These are phyloP conservation scores for Colletotrichum sp. DNA, from an alignment of 2,329 filamentous ascomycete genomes.

Conservation along the genomic window DNA sequence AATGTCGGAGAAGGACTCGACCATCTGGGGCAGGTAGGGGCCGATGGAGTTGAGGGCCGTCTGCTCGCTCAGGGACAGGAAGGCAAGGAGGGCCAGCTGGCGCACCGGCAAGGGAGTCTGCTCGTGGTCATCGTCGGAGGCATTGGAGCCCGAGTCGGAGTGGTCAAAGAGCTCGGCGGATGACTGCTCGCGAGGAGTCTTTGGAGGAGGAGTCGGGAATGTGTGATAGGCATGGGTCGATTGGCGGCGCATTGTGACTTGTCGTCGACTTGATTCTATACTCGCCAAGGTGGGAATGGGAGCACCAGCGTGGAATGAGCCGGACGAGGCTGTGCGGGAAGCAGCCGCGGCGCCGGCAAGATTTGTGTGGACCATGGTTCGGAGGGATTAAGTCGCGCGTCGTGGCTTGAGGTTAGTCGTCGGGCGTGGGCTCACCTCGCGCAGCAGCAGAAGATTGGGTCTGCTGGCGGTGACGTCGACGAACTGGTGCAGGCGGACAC, in stretches of 20 bases:
- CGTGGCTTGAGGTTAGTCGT: neutral
- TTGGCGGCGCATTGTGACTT: slow-evolving; percentile 37
- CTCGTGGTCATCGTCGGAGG: slow-evolving; percentile 42
- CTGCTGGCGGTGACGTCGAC: slow-evolving; percentile 9
- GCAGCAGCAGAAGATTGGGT: neutral
- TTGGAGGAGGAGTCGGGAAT: slow-evolving; percentile 77
- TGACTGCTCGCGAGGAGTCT: slow-evolving; percentile 61
- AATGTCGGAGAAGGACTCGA: slow-evolving; percentile 82
- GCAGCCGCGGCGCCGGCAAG: neutral
- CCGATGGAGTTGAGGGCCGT: slow-evolving; percentile 96
- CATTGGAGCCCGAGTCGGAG: slow-evolving; percentile 28
- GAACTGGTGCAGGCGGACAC: neutral
- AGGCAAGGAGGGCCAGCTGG: slow-evolving; percentile 83
- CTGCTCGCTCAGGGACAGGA: slow-evolving; percentile 92
- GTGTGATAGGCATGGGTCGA: slow-evolving; percentile 75
- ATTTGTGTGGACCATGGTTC: slow-evolving; percentile 10
- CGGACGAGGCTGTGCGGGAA: slow-evolving; percentile 36
- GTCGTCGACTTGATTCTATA: slow-evolving; percentile 23
- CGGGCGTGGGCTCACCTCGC: neutral
- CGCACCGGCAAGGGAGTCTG: slow-evolving; percentile 80
- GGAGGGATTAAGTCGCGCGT: neutral
- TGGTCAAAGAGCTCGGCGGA: slow-evolving; percentile 31
- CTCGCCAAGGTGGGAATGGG: slow-evolving; percentile 45
- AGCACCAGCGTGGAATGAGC: slow-evolving; percentile 58
- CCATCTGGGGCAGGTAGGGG: slow-evolving; percentile 94